A percentile compares a stretch with the other conserved stretches of the same genome.
Evolutionary conservation across 345 rosid species (phyloP).

Genomic region (Lepidium africanum): DNA sequence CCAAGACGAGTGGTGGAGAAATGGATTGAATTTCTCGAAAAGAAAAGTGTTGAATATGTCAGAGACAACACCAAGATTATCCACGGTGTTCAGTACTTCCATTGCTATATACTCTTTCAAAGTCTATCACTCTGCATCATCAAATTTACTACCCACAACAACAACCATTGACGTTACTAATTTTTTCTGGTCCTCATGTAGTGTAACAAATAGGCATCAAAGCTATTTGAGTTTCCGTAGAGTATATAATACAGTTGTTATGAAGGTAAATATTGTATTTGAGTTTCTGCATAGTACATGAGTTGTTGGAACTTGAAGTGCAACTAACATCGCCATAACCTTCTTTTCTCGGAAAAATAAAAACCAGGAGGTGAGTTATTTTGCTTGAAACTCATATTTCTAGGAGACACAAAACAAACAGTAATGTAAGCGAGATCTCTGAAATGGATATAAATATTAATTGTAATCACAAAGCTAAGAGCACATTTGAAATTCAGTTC

Average conservation of each 20-base stretch:
- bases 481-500: background rate
- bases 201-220: no score
- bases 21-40: no score
- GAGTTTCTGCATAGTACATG: no score
- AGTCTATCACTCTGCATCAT: slow-evolving; percentile 43
- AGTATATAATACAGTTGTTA: no score
- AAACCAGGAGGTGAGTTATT: background rate
- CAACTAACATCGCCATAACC: slow-evolving; percentile 41
- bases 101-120: slow-evolving; percentile 55
- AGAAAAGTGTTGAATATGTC: slow-evolving; percentile 46
- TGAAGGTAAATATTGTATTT: no score
- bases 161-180: no score
- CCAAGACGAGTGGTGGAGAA: no score
- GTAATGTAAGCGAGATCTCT: background rate
- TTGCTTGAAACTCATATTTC: background rate
- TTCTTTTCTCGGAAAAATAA: slow-evolving; percentile 10
- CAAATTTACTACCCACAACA: no score
- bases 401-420: background rate
- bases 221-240: no score
- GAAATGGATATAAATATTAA: background rate
- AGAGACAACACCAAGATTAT: slow-evolving; percentile 83
- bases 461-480: background rate
- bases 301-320: slow-evolving; percentile 34
- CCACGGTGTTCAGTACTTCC: slow-evolving; percentile 68
- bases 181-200: no score